phyloP scores from a whole-genome alignment of 2,329 filamentous ascomycete genomes.

The Calonectria montana region DNA sequence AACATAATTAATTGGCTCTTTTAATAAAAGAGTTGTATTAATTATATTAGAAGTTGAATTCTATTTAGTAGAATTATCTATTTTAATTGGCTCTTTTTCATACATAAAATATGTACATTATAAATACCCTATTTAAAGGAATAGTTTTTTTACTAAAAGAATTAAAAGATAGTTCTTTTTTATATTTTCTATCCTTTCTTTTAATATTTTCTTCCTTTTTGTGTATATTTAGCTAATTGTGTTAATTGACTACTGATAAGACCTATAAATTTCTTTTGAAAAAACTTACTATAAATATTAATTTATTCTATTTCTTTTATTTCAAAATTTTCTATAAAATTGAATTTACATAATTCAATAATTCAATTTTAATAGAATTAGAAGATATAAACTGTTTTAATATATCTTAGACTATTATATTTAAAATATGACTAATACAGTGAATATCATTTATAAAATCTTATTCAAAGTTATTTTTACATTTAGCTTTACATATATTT shows the following conservation, averaged over 20 bases:
- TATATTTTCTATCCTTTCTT: too few relatives aligned
- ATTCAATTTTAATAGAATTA: background rate
- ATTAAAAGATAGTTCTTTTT: too few relatives aligned
- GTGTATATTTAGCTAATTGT: too few relatives aligned
- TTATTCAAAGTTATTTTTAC: background rate
- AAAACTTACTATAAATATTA: background rate
- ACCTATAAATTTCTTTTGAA: background rate
- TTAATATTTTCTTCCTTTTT: too few relatives aligned
- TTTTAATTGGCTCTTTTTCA: background rate
- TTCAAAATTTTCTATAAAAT: background rate
- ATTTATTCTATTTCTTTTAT: background rate
- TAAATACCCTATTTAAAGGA: background rate
- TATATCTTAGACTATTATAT: background rate
- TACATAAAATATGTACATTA: background rate
- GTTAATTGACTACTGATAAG: too few relatives aligned
- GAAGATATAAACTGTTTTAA: background rate
- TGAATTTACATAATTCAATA: background rate
- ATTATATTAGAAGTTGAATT: background rate
- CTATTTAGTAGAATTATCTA: background rate
- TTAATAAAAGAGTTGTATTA: background rate
- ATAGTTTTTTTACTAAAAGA: background rate
- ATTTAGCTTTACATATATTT: background rate
- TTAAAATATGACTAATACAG: background rate
- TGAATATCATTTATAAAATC: background rate
- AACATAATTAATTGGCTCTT: background rate